A percentile compares a stretch with the other conserved stretches of the same genome.
Evolutionary conservation across 2,329 filamentous ascomycete species (phyloP).

Genomic region (Pseudogymnoascus sp.): DNA sequence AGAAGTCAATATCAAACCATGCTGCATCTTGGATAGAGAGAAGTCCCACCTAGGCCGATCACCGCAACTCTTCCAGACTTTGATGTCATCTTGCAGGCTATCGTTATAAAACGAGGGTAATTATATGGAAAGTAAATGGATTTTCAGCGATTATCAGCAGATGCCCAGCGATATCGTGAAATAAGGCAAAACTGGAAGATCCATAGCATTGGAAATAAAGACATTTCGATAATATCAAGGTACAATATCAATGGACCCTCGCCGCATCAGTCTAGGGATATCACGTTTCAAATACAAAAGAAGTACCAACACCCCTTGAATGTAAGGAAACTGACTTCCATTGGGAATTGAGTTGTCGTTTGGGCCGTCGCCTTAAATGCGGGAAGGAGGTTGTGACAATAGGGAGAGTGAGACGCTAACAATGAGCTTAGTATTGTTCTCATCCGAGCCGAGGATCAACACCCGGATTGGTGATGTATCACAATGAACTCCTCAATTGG

Average conservation of each 20-base stretch:
- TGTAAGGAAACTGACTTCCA: neutral
- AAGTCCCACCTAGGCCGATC: slow-evolving; percentile 20
- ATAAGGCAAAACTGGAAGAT: neutral
- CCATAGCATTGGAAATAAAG: neutral
- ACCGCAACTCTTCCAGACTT: slow-evolving; percentile 18
- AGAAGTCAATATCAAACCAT: neutral
- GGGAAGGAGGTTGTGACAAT: neutral
- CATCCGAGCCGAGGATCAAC: neutral
- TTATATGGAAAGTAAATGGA: neutral
- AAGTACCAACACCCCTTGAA: neutral
- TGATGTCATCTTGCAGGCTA: neutral
- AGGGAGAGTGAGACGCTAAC: neutral
- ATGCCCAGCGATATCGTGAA: neutral
- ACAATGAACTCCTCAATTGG: neutral
- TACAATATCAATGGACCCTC: neutral
- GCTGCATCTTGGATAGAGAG: neutral
- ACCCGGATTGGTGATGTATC: neutral
- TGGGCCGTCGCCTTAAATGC: neutral
- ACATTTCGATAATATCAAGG: neutral
- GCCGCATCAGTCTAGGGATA: neutral
- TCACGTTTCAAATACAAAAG: neutral
- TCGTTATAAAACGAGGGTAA: neutral
- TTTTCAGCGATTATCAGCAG: neutral
- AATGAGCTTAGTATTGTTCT: neutral
- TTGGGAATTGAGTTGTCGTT: neutral